These are phyloP conservation scores for Serendipita sp. DNA, from an alignment of 768 basidiomycete genomes.

Conservation along the genomic window DNA sequence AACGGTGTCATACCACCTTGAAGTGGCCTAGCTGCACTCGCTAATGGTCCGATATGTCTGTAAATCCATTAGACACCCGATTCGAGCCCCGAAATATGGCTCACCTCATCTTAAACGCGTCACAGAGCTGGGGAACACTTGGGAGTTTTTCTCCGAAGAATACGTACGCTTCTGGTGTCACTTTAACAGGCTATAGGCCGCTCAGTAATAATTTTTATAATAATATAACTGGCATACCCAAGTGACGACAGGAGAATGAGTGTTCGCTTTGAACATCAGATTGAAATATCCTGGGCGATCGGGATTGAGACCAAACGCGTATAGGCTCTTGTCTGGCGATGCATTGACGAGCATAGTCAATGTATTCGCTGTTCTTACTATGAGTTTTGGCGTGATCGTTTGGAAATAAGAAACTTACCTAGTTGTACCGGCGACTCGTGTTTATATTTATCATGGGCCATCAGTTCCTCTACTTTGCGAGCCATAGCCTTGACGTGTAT, in stretches of 20 bases:
- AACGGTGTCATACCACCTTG: slow-evolving; percentile 28
- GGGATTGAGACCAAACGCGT: slow-evolving; percentile 85
- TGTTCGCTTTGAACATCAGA: slow-evolving; percentile 84
- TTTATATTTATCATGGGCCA: slow-evolving; percentile 92
- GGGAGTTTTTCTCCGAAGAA: slow-evolving; percentile 81
- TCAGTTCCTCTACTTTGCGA: slow-evolving; percentile 82
- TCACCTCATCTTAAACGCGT: slow-evolving; percentile 87
- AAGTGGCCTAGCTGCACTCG: slow-evolving; percentile 57
- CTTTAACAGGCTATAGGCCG: slow-evolving; percentile 53
- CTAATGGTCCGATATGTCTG: slow-evolving; percentile 37
- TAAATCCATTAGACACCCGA: slow-evolving; percentile 2
- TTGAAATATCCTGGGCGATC: slow-evolving; percentile 86
- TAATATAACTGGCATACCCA: slow-evolving; percentile 45
- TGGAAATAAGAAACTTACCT: slow-evolving; percentile 37
- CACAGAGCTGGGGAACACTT: slow-evolving; percentile 84
- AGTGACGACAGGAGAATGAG: slow-evolving; percentile 72
- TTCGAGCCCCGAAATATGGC: slow-evolving; percentile 10
- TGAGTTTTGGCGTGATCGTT: not conserved
- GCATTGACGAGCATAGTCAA: slow-evolving; percentile 52
- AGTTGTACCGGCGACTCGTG: slow-evolving; percentile 75
- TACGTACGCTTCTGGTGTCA: slow-evolving; percentile 76
- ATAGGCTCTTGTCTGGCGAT: slow-evolving; percentile 87
- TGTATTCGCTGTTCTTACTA: slow-evolving; percentile 1
- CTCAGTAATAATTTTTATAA: not conserved
- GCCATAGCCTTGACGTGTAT: slow-evolving; percentile 92